A percentile compares a stretch with the other conserved stretches of the same genome.
Conservation (phyloP, 352 stramenopile species). For the Globisporangium nunn region DNA sequence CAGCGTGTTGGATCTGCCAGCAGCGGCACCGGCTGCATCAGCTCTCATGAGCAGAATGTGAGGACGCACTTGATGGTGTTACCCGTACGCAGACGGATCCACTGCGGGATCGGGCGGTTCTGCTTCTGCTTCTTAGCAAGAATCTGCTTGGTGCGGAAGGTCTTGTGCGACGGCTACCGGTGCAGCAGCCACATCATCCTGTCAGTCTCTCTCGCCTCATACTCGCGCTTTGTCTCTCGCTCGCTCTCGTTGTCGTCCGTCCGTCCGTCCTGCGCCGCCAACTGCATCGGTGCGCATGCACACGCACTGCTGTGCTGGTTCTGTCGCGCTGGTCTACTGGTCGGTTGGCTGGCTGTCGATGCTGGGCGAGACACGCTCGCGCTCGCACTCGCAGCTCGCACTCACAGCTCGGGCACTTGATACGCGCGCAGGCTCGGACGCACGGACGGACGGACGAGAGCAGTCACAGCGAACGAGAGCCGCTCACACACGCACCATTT, state of each 20-base stretch:
- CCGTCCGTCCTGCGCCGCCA: too few species aligned
- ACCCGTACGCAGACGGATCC: conserved; percentile 98
- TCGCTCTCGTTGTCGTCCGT: not conserved
- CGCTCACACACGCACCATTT: conserved; percentile 16
- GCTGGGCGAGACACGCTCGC: too few species aligned
- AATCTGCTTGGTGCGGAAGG: conserved; percentile 99
- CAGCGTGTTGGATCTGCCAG: too few species aligned
- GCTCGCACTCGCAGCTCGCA: too few species aligned
- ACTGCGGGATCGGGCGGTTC: conserved; percentile 99
- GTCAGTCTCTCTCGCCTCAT: not conserved
- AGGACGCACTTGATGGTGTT: conserved; percentile 94
- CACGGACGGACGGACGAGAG: not conserved
- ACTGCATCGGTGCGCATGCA: not conserved
- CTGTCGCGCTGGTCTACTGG: not conserved
- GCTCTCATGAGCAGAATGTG: not conserved
- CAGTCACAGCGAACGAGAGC: not conserved
- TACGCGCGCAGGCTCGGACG: too few species aligned
- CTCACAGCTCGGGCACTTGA: too few species aligned
- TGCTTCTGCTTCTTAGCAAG: conserved; percentile 99
- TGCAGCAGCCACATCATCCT: not conserved
- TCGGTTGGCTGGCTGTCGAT: not conserved
- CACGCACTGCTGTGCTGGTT: not conserved
- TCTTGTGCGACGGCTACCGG: conserved; percentile 97
- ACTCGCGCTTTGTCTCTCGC: too few species aligned
- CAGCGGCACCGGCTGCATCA: too few species aligned